Evolutionary conservation across 1,139 yeast genomes (phyloP), one percentile per base, ranked within the genome.

Genomic region (Magnusiomyces suaveolens): DNA sequence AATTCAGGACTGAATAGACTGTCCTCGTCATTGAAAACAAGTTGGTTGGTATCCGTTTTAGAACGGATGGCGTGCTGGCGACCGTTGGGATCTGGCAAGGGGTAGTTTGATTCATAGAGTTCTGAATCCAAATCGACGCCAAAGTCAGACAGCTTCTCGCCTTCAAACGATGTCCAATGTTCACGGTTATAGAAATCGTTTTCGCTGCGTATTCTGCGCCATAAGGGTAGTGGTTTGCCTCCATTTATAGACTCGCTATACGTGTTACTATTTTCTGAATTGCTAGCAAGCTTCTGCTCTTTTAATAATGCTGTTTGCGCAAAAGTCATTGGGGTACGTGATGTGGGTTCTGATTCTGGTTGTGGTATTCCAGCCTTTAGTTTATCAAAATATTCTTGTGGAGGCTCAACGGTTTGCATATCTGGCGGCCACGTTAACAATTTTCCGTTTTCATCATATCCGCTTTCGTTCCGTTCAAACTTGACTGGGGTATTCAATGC

Each of bases 121-220:
- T 82, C 89, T 0, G 83, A 80, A 2, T 83, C 88, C 2, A 81
- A 60, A 66, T 90, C 97, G 1, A 92, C 97, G 0, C 97, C 97
- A 67, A 81, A 89, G 69, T 88, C 96, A 48, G 77, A 77, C 53
- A 92, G 71, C 3, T 79, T 77, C 64, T 90, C 97, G 8, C 98
- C 98, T 68, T 84, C 76, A 50, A 78, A 83, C 64, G 87, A 89
- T 57, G 71, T 71, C 96, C 96, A 90, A 51, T 79, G 75, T 24
- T 68, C 73, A 26, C 85, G 68, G 10, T 67, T 63, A 61, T 68
- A 73, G 56, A 67, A 72, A 29, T 67, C 73, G 49, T 66, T 62
- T 18, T 61, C 60, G 33, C 53, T 55, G 39, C 36, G 46, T n/a
- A 21, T 43, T 43, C 21, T 46, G 44, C 50, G 43, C 53, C 39